Evolutionary conservation across 768 basidiomycete genomes (phyloP).

Genomic region (Leccinellum albellum): DNA sequence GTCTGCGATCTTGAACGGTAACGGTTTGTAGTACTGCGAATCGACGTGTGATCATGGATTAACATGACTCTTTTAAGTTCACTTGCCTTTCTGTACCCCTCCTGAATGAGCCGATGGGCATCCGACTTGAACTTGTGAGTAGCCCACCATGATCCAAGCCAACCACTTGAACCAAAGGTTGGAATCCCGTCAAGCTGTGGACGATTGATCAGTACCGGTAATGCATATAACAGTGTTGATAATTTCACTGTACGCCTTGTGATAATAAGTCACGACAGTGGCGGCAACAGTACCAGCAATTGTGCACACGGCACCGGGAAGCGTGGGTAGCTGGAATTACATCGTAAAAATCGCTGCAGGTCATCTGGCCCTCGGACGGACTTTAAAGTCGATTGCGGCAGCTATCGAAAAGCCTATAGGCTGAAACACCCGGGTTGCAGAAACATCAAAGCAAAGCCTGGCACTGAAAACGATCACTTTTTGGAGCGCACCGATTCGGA

Average conservation of each 20-base stretch:
- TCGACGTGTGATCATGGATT: not conserved
- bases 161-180: slow-evolving; percentile 24
- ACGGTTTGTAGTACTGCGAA: not conserved
- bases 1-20: not conserved
- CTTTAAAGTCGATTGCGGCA: no score
- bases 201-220: not conserved
- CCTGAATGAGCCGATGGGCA: slow-evolving; percentile 24
- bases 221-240: no score
- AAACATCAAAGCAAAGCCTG: no score
- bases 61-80: not conserved
- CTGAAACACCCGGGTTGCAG: no score
- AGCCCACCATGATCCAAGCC: no score
- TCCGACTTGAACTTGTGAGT: slow-evolving; percentile 5
- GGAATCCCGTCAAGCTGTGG: slow-evolving; percentile 30
- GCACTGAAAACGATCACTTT: no score
- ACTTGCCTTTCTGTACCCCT: slow-evolving; percentile 11
- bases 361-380: no score
- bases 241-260: not conserved
- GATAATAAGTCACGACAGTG: not conserved
- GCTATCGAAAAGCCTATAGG: no score
- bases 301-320: slow-evolving; percentile 2
- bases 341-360: no score
- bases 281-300: slow-evolving; percentile 6
- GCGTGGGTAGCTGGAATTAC: not conserved
- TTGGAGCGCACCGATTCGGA: no score